A percentile compares a stretch with the other conserved stretches of the same genome.
Evolutionary conservation across 2,329 filamentous ascomycete genomes (phyloP).

Genomic region (Verticillium albo-atrum): DNA sequence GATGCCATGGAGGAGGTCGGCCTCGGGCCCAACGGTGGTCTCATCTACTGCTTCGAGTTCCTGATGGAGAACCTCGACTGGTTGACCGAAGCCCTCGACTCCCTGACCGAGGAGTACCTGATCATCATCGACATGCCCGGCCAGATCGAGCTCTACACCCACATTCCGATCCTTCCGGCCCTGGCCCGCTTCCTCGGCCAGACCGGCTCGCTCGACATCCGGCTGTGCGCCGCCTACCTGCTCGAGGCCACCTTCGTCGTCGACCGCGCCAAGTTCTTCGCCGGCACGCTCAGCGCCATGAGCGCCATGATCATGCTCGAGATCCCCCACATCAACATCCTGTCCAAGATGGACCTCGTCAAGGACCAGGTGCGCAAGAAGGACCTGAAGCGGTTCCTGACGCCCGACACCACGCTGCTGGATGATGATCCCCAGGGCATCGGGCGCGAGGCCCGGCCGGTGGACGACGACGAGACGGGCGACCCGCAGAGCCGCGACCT

Average conservation of each 20-base stretch:
- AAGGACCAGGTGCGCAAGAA: conserved; percentile 83
- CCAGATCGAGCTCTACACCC: conserved; percentile 97
- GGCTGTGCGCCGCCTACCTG: conserved; percentile 88
- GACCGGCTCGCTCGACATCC: conserved; percentile 78
- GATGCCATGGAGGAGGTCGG: conserved; percentile 96
- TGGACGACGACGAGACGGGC: conserved; percentile 44
- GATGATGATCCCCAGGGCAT: conserved; percentile 60
- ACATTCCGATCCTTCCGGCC: conserved; percentile 85
- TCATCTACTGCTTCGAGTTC: conserved; percentile 97
- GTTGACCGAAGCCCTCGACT: conserved; percentile 77
- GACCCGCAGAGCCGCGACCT: conserved; percentile 64
- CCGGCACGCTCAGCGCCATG: conserved; percentile 93
- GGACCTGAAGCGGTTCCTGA: conserved; percentile 85
- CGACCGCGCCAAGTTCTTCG: conserved; percentile 95
- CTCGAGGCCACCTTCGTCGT: conserved; percentile 94
- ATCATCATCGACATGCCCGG: conserved; percentile 99
- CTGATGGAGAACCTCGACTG: conserved; percentile 93
- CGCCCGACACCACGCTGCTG: conserved; percentile 76
- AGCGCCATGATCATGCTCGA: conserved; percentile 99
- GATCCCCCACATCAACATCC: conserved; percentile 90
- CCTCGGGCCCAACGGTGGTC: conserved; percentile 83
- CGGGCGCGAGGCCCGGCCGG: conserved; percentile 36
- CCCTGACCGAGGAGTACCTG: conserved; percentile 88
- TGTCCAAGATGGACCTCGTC: conserved; percentile 97
- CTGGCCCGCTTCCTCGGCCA: conserved; percentile 78